Conservation (phyloP, 371 early-diverging fungal genomes). For the Blakeslea trispora region DNA sequence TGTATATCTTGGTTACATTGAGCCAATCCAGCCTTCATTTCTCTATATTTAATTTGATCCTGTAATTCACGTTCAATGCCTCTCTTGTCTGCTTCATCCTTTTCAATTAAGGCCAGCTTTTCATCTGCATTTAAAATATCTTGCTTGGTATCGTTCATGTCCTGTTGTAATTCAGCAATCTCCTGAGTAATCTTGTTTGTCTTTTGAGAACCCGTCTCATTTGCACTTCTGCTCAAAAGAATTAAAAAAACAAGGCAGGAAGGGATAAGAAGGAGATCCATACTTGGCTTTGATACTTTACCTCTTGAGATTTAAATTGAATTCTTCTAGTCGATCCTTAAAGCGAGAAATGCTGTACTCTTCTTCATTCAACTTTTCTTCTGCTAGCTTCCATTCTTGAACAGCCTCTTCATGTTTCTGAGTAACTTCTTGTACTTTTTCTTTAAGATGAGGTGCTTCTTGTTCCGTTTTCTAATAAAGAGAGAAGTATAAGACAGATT, state of each 20-base stretch:
- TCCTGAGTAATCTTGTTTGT: conserved; percentile 14
- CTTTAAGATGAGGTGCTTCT: conserved; percentile 16
- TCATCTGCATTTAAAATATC: conserved; percentile 20
- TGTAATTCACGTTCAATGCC: conserved; percentile 62
- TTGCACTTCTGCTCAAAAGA: conserved; percentile 17
- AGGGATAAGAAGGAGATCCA: no score
- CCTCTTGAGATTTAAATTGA: conserved; percentile 16
- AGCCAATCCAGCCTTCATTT: conserved; percentile 37
- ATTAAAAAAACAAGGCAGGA: no score
- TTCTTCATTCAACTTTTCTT: conserved; percentile 11
- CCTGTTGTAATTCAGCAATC: conserved; percentile 13
- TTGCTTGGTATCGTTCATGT: conserved; percentile 13
- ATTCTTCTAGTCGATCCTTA: conserved; percentile 16
- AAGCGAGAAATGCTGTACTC: conserved; percentile 8
- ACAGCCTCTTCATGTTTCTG: conserved; percentile 35
- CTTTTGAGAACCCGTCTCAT: conserved; percentile 9
- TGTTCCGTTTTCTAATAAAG: conserved; percentile 12
- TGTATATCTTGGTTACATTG: conserved; percentile 37
- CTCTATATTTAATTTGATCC: conserved; percentile 67
- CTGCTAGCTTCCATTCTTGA: conserved; percentile 3
- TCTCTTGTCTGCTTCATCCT: conserved; percentile 47
- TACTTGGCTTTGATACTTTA: no score
- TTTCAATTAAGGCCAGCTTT: conserved; percentile 46
- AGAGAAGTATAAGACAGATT: no score
- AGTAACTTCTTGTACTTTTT: conserved; percentile 28